Evolutionary conservation across 2,329 filamentous ascomycete species (phyloP), one percentile per base, ranked within the genome.

Genomic region (Calonectria ilicicola): DNA sequence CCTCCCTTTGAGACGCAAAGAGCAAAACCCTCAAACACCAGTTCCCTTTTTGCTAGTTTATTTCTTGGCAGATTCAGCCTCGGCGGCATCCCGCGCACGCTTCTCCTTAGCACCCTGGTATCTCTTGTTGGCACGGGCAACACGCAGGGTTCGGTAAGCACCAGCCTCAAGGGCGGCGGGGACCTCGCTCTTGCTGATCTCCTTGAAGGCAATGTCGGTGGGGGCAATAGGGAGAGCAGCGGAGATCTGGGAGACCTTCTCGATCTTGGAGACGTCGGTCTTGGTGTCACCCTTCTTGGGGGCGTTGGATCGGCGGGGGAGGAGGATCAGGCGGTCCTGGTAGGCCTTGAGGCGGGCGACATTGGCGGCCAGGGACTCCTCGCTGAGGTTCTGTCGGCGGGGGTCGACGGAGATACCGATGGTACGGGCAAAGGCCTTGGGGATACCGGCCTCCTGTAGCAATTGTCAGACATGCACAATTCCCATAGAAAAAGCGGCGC

Each of bases 291-390:
- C 94, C 86, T 94, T 93, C 95, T 98, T 98, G 89, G 93, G 92
- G 89, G 97, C 93, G 89, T 96, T 96, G 86, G 92, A 92, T 89
- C 95, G 95, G 91, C 95, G 95, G 86, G 97, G 97, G 92, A 99
- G 98, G 86, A 99, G 92, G 87, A 99, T 98, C 84, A 99, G 90
- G 85, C 95, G 95, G 85, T 93, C 92, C 90, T 94, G 94, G 95
- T 98, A 99, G 86, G 95, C 95, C 92, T 98, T 96, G 85, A 99
- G 95, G 85, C 97, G 97, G 87, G 94, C 94, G 83, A 99, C 96
- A 89, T 99, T 99, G 91, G 91, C 91, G 87, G 95, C 91, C 83
- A 98, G 93, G 80, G 94, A 94, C 92, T 98, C 97, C 90, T 97
- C 95, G 85, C 93, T 97, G 84, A 98, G 93, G 92, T 98, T 99